Base-by-base conservation (phyloP, 2,329 filamentous ascomycete species). In the Exophiala sp. region DNA sequence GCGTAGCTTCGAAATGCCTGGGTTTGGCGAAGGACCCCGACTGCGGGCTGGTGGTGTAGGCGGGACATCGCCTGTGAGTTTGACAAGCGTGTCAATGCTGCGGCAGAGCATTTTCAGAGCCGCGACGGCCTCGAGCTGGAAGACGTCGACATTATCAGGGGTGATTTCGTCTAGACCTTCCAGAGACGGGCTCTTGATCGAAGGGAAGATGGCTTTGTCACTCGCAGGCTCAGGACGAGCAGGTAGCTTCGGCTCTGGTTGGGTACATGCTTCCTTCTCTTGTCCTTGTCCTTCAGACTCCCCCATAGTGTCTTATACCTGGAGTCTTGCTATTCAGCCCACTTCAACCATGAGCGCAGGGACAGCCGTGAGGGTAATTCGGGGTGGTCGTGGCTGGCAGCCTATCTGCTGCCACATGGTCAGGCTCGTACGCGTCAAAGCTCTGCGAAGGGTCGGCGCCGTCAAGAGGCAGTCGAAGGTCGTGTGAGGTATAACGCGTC, bases 61-160 rank as follows among this genome's bases (percentile, higher is more conserved):
- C 18, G 88, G 89, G 10, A 94, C 78, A 65, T 95, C 89, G 66
- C 88, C 68, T 32, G 69, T 70, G 42, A 68, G 50, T 20, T 63
- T 63, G 41, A 68, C 68, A 16, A 78, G 64, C 21, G 63, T 65
- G 46, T 91, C 87, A 56, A 91, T 76, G 54, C 83, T 83, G 36
- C 83, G 78, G 62, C 85, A 85, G n/a, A 97, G 80, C 59, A 95
- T 76, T 65, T 86, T 88, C 65, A 97, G 80, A 4, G 91, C 91
- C 2, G 84, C 84, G 47, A 86, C 77, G 3, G 90, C 84, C 1
- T 84, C 75, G 55, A 96, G 78, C 47, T 81, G 81, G 72, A 88
- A 88, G 58, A 95, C 80, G 68, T 91, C 86, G 70, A 88, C 78
- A 40, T 57, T 63, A 14, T 65, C 62, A 10, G 62, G 41, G 5